Evolutionary conservation across 139 green algal genomes (phyloP).

Genomic region (Chlamydomonas incerta): DNA sequence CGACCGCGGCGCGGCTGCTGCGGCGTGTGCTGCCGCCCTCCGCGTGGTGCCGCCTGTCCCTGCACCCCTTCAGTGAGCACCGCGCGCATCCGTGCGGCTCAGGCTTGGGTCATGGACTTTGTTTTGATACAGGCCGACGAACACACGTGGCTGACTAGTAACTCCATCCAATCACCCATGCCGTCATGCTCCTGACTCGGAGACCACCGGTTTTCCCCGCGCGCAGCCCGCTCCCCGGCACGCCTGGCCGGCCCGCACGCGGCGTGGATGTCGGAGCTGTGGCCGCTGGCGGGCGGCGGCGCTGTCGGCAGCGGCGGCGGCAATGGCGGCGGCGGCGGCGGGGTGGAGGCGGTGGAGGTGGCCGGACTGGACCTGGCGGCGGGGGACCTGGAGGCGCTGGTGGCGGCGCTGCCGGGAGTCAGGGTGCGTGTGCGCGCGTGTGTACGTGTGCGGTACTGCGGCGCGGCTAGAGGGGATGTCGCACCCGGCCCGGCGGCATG

Average conservation of each 20-base stretch:
- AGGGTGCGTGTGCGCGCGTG: not conserved
- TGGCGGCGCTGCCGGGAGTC: not conserved
- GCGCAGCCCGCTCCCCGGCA: not conserved
- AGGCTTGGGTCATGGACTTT: too few relatives aligned
- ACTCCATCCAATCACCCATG: too few relatives aligned
- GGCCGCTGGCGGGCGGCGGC: not conserved
- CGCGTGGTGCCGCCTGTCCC: not conserved
- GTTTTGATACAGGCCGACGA: too few relatives aligned
- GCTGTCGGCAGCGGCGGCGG: too few relatives aligned
- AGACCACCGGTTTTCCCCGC: too few relatives aligned
- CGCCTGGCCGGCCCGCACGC: constrained; percentile 9
- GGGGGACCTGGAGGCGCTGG: not conserved
- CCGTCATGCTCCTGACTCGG: too few relatives aligned
- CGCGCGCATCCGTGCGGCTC: too few relatives aligned
- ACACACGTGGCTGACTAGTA: too few relatives aligned
- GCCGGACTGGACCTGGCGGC: not conserved
- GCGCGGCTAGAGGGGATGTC: too few relatives aligned
- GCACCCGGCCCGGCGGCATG: too few relatives aligned
- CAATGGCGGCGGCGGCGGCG: too few relatives aligned
- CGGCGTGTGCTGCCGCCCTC: not conserved
- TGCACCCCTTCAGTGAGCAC: constrained; percentile 3
- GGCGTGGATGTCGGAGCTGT: constrained; percentile 18
- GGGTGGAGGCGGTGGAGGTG: constrained; percentile 1
- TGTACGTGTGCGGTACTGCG: not conserved
- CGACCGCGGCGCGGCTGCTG: constrained; percentile 6